Percentiles rank a stretch among this genome's conserved stretches.
Evolutionary conservation across 179 eudicot species (phyloP).

Genomic region (Vitellaria paradoxa): DNA sequence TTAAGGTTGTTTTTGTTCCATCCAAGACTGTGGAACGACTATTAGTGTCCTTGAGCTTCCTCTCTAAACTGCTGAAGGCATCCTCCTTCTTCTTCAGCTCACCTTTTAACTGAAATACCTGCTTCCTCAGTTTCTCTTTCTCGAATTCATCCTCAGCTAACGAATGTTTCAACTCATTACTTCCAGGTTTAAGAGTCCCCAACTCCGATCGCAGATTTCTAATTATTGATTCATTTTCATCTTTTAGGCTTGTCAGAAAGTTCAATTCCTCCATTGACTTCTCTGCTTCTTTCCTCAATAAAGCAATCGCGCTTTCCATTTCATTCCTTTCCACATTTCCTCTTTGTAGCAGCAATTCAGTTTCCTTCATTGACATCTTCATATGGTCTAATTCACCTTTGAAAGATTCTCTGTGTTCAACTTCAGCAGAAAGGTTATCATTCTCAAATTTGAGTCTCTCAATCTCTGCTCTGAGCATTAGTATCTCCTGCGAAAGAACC

Average conservation of each 20-base stretch:
- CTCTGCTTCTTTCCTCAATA: constrained; percentile 41
- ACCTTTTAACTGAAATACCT: constrained; percentile 46
- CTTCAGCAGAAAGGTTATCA: constrained; percentile 34
- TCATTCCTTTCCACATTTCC: constrained; percentile 34
- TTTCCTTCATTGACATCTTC: constrained; percentile 41
- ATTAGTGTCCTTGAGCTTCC: constrained; percentile 52
- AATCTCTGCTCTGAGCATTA: constrained; percentile 41
- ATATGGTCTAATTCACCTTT: constrained; percentile 37
- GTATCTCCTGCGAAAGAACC: constrained; percentile 33
- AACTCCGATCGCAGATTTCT: constrained; percentile 47
- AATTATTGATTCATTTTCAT: constrained; percentile 46
- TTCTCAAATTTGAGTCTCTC: constrained; percentile 41
- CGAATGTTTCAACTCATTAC: constrained; percentile 42
- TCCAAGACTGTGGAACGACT: constrained; percentile 30
- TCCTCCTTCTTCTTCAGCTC: constrained; percentile 69
- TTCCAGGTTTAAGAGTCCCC: constrained; percentile 42
- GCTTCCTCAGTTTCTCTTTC: constrained; percentile 64
- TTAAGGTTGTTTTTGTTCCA: constrained; percentile 34
- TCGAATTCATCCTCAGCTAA: constrained; percentile 55
- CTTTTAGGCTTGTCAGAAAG: constrained; percentile 36
- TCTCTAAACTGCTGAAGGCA: constrained; percentile 51
- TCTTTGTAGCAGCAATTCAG: constrained; percentile 34
- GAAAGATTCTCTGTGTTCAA: constrained; percentile 22
- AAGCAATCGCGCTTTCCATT: constrained; percentile 28
- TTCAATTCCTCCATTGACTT: constrained; percentile 46